A percentile compares a stretch with the other conserved stretches of the same genome.
phyloP scores from a whole-genome alignment of 768 basidiomycete species.

The Austroboletus festivus region DNA sequence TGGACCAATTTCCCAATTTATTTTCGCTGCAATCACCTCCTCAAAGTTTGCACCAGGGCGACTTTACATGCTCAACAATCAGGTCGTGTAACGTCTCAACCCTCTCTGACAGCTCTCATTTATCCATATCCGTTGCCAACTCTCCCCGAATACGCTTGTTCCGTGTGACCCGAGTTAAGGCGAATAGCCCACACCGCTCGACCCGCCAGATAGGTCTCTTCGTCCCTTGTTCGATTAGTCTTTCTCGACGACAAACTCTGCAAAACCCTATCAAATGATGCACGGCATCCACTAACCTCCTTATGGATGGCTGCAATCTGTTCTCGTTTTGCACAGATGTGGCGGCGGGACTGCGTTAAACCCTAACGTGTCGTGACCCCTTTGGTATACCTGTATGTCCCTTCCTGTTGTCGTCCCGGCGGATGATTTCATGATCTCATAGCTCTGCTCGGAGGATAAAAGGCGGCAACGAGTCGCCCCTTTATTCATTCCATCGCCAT shows the following conservation, averaged over 20 bases:
- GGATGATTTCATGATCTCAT: constrained; percentile 30
- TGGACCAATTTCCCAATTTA: constrained; percentile 22
- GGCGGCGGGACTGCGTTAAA: constrained; percentile 21
- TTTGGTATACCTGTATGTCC: constrained; percentile 21
- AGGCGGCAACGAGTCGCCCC: constrained; percentile 14
- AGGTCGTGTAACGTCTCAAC: constrained; percentile 26
- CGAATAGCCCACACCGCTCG: constrained; percentile 13
- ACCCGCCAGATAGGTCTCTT: constrained; percentile 12
- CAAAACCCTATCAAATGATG: constrained; percentile 37
- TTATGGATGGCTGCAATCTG: constrained; percentile 29
- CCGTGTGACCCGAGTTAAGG: constrained; percentile 22
- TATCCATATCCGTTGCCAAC: constrained; percentile 28
- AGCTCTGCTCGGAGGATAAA: constrained; percentile 26
- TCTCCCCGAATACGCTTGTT: constrained; percentile 16
- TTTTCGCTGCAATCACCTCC: constrained; percentile 13
- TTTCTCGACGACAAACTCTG: constrained; percentile 35
- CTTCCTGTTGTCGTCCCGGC: constrained; percentile 10
- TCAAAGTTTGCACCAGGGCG: constrained; percentile 28
- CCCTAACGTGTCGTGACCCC: constrained; percentile 18
- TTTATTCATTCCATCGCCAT: constrained; percentile 10
- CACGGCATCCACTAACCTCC: constrained; percentile 25
- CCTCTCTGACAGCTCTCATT: constrained; percentile 27
- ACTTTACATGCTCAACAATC: constrained; percentile 21
- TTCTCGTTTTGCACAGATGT: constrained; percentile 26
- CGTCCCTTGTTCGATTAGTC: constrained; percentile 33